Evolutionary conservation across 179 eudicot genomes (phyloP), one percentile per base, ranked within the genome.

Genomic region (Silene noctiflora): DNA sequence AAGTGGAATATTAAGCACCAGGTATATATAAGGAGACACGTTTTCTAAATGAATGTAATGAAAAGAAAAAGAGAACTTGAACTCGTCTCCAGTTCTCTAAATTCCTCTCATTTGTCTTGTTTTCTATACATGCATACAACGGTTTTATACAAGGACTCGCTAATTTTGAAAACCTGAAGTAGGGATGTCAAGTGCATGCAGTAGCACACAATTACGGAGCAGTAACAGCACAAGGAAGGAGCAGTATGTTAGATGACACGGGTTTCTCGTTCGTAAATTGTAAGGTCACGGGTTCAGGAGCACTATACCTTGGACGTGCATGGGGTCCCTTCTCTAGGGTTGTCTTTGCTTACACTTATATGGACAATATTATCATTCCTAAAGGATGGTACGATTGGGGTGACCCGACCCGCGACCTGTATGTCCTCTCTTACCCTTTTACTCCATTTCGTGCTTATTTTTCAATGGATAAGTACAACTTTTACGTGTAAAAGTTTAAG

Each of bases 251-350:
- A 61, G 96, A 93, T 4, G 98, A 93, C 85, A 89, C 90, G 7
- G 98, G 98, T 0, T 93, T 93, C 80, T 87, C 96, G 8, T 91
- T 93, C 21, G 83, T 93, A 2, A 83, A 89, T 68, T 93, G 98
- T 79, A 88, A 86, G 80, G 93, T 93, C 62, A 91, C 96, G 17
- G 98, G 98, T 0, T 89, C 98, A 0, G 98, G 98, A 0, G 89
- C 89, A 11, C 76, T 91, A 17, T 93, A 91, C 79, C 91, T 91
- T 6, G 96, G 98, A n/a, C 81, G 98, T 71, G 98, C 97, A 20
- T 90, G 98, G 98, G 91, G 97, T 31, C 93, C 95, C 64, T 93
- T 93, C 76, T 93, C 98, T 27, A 86, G 95, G 86, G 98, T 93
- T 29, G 85, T 93, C 69, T 93, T 90, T 66, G 97, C 98, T 71